These are phyloP conservation scores for Glycine soja DNA, from an alignment of 306 rosid genomes.

Conservation along the genomic window DNA sequence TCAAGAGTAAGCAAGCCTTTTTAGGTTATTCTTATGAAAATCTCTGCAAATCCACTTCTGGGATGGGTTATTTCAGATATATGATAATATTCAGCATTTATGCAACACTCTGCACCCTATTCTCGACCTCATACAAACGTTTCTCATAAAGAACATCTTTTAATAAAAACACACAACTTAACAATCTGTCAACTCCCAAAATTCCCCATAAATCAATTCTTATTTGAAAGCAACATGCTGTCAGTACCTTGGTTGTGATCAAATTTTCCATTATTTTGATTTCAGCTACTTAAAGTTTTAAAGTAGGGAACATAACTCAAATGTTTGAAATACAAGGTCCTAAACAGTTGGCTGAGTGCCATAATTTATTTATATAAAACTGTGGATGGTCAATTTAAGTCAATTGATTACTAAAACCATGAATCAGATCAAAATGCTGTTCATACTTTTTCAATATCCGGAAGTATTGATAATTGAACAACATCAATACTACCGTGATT, in stretches of 20 bases:
- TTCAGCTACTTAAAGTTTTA: background rate
- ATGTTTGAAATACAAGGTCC: constrained; percentile 1
- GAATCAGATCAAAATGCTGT: background rate
- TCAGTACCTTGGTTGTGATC: constrained; percentile 3
- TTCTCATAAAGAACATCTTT: background rate
- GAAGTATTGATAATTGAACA: constrained; percentile 1
- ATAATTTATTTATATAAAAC: background rate
- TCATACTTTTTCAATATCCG: constrained; percentile 8
- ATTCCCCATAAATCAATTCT: constrained; percentile 6
- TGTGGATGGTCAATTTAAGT: background rate
- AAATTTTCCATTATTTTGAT: background rate
- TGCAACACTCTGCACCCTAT: constrained; percentile 7
- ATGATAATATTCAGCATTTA: background rate
- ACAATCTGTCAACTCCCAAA: background rate
- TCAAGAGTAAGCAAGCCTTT: too few relatives aligned
- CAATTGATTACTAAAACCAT: constrained; percentile 3
- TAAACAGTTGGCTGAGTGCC: background rate
- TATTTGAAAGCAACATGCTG: constrained; percentile 5
- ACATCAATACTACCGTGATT: background rate
- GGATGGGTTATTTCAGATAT: background rate
- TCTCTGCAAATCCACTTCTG: background rate
- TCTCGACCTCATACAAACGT: constrained; percentile 1
- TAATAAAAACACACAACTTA: background rate
- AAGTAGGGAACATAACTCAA: constrained; percentile 4
- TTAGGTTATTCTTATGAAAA: too few relatives aligned